Evolutionary conservation across 1,284 basidiomycete species (phyloP).

Genomic region (Trametes versicolor): DNA sequence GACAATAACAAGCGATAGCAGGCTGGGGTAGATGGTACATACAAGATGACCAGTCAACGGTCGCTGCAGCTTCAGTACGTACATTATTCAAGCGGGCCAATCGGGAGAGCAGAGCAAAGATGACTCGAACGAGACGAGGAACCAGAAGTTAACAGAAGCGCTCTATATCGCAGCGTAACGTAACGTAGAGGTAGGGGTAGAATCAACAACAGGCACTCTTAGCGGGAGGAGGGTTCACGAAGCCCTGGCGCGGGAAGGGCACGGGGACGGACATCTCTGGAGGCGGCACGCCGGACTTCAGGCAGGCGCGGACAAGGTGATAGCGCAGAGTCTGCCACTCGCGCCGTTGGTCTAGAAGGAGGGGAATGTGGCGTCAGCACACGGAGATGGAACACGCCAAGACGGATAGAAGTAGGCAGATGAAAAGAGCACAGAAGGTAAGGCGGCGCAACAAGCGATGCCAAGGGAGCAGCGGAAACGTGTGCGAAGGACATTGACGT

Average conservation of each 20-base stretch:
- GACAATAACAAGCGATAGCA: too few relatives aligned
- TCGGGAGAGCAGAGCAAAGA: too few relatives aligned
- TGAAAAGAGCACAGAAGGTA: neutral
- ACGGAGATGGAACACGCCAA: neutral
- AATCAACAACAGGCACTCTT: neutral
- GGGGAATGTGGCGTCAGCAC: neutral
- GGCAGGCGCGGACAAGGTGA: conserved; percentile 29
- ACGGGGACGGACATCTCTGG: conserved; percentile 18
- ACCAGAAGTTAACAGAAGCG: too few relatives aligned
- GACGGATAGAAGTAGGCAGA: neutral
- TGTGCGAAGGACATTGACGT: conserved; percentile 31
- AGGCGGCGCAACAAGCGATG: neutral
- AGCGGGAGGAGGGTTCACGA: neutral
- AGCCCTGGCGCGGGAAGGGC: conserved; percentile 14
- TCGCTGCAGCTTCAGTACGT: too few relatives aligned
- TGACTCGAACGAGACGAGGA: too few relatives aligned
- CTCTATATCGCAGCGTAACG: too few relatives aligned
- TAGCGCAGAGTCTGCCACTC: conserved; percentile 31
- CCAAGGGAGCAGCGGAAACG: too few relatives aligned
- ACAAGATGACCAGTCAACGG: too few relatives aligned
- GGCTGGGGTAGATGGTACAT: too few relatives aligned
- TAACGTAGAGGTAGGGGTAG: too few relatives aligned
- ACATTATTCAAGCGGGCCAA: too few relatives aligned
- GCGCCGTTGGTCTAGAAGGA: conserved; percentile 21
- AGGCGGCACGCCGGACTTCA: conserved; percentile 27